A percentile compares a stretch with the other conserved stretches of the same genome.
These are phyloP conservation scores for Physcia stellaris DNA, from an alignment of 495 filamentous ascomycete species.

Conservation along the genomic window DNA sequence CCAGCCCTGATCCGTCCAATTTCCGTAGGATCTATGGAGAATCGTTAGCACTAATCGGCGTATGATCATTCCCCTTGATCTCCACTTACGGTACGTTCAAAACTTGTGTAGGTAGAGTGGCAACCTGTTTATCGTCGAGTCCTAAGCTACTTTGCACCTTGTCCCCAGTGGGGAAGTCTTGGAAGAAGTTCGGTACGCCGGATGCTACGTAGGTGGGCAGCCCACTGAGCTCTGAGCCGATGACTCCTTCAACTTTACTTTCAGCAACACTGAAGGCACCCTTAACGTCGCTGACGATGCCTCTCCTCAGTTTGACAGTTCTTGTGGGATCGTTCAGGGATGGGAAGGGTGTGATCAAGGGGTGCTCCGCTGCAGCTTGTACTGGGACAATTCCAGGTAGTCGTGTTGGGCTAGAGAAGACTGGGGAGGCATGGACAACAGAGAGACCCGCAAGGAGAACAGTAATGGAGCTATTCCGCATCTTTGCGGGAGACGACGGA, in stretches of 20 bases:
- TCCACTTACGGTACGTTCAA: conserved; percentile 48
- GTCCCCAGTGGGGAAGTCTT: conserved; percentile 48
- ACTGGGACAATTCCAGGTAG: conserved; percentile 8
- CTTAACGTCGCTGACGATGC: conserved; percentile 33
- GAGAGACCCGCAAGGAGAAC: too few relatives aligned
- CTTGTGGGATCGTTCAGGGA: conserved; percentile 22
- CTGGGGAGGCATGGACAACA: conserved; percentile 6
- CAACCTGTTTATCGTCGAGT: conserved; percentile 40
- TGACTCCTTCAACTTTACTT: too few relatives aligned
- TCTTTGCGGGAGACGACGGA: too few relatives aligned
- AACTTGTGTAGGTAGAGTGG: conserved; percentile 51
- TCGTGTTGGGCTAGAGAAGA: conserved; percentile 2
- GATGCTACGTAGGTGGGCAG: conserved; percentile 48
- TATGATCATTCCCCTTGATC: not conserved
- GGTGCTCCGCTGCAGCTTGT: conserved; percentile 21
- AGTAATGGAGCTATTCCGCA: too few relatives aligned
- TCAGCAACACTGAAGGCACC: conserved; percentile 29
- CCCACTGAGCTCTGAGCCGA: conserved; percentile 28
- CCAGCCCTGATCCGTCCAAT: conserved; percentile 67
- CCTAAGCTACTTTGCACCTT: conserved; percentile 45
- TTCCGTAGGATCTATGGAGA: conserved; percentile 49
- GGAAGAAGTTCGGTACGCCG: conserved; percentile 53
- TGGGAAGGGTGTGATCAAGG: conserved; percentile 35
- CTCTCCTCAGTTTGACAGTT: conserved; percentile 25
- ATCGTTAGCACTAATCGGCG: not conserved